These are phyloP conservation scores for Backusella sp. DNA, from an alignment of 192 early-diverging fungal species.

Conservation along the genomic window DNA sequence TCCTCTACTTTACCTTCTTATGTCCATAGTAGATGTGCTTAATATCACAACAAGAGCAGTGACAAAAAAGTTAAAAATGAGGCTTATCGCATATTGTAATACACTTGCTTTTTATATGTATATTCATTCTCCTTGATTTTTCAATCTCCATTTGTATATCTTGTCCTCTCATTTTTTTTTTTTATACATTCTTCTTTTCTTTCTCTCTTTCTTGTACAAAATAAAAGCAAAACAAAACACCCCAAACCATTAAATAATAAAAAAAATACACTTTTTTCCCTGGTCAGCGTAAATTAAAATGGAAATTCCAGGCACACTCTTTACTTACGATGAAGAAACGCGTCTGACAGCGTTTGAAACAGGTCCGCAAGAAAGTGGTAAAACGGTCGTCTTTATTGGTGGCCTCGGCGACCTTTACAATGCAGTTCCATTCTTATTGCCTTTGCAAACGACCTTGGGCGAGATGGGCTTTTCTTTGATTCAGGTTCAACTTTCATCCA, in stretches of 20 bases:
- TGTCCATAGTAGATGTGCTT: neutral
- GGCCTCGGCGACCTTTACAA: constrained; percentile 42
- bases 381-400: constrained; percentile 39
- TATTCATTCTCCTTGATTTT: neutral
- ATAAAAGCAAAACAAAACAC: neutral
- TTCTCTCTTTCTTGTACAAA: neutral
- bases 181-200: neutral
- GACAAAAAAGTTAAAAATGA: neutral
- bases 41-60: neutral
- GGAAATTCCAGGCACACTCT: constrained; percentile 38
- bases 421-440: constrained; percentile 39
- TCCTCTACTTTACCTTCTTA: constrained; percentile 1
- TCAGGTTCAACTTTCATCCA: constrained; percentile 44
- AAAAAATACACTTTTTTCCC: neutral
- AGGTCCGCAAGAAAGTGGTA: constrained; percentile 18
- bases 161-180: neutral
- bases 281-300: constrained; percentile 18
- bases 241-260: neutral
- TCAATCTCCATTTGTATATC: constrained; percentile 2
- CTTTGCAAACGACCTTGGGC: constrained; percentile 22
- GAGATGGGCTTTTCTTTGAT: constrained; percentile 31
- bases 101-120: neutral
- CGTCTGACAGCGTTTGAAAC: constrained; percentile 46
- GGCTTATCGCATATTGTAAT: neutral
- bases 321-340: constrained; percentile 38